phyloP scores from a whole-genome alignment of 805 yeast species.

The Kluyveromyces siamensis region DNA sequence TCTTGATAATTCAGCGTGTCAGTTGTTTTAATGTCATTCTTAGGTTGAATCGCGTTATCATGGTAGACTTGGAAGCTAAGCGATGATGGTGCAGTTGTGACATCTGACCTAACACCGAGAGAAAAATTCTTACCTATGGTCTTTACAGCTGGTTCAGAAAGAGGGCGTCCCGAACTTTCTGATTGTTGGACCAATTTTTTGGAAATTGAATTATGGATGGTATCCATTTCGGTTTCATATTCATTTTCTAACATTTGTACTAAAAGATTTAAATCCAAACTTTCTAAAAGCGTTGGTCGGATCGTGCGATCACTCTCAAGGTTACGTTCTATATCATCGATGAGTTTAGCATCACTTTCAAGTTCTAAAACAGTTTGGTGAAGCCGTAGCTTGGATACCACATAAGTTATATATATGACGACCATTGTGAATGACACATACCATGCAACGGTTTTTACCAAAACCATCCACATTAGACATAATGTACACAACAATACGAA shows the following conservation, averaged over 20 bases:
- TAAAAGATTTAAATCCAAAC: constrained; percentile 23
- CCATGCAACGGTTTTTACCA: constrained; percentile 17
- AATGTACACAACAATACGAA: constrained; percentile 19
- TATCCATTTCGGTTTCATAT: background rate
- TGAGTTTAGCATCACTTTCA: background rate
- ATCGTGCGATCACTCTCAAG: constrained; percentile 4
- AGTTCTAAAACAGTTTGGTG: background rate
- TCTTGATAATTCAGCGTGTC: background rate
- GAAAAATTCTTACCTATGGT: background rate
- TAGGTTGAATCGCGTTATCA: background rate
- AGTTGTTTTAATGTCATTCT: background rate
- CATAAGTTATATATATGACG: constrained; percentile 15
- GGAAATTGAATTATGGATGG: background rate
- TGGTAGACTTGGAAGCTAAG: background rate
- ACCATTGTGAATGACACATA: constrained; percentile 22
- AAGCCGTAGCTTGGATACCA: constrained; percentile 10
- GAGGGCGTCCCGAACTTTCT: background rate
- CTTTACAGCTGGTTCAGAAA: background rate
- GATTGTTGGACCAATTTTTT: background rate
- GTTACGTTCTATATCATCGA: background rate
- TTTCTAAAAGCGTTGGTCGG: constrained; percentile 24
- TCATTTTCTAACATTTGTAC: constrained; percentile 20
- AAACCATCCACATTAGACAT: constrained; percentile 18
- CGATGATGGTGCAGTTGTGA: background rate
- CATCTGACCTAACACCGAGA: background rate